phyloP scores from a whole-genome alignment of 768 basidiomycete genomes.

The Kwoniella botswanensis region DNA sequence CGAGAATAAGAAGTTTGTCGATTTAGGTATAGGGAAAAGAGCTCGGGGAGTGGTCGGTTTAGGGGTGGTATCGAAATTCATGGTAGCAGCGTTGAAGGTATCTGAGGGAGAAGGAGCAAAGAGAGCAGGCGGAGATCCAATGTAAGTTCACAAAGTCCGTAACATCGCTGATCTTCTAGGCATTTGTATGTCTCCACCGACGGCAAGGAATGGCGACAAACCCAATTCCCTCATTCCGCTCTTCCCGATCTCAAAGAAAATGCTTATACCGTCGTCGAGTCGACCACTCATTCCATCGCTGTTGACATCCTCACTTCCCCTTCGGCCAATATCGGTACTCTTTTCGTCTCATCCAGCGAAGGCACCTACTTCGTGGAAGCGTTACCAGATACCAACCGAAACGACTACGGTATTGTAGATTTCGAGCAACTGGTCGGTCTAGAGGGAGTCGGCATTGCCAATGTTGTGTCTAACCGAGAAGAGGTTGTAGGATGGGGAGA shows the following conservation, averaged over 20 bases:
- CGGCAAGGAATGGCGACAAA: constrained; percentile 81
- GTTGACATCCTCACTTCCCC: constrained; percentile 83
- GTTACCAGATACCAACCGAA: constrained; percentile 89
- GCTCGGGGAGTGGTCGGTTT: constrained; percentile 89
- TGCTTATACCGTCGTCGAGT: constrained; percentile 94
- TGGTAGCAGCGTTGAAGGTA: constrained; percentile 86
- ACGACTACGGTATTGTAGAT: constrained; percentile 85
- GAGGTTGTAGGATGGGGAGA: constrained; percentile 75
- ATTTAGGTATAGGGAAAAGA: constrained; percentile 79
- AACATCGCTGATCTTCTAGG: constrained; percentile 45
- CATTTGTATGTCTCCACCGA: constrained; percentile 82
- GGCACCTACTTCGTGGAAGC: constrained; percentile 94
- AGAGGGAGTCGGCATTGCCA: constrained; percentile 84
- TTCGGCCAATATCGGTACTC: constrained; percentile 72
- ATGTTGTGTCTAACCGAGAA: constrained; percentile 79
- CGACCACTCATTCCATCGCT: constrained; percentile 87
- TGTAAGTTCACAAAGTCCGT: constrained; percentile 28
- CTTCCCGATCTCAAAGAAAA: constrained; percentile 54
- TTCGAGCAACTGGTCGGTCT: constrained; percentile 69
- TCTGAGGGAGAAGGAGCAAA: constrained; percentile 59
- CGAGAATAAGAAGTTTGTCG: constrained; percentile 70
- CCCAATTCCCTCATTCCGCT: constrained; percentile 80
- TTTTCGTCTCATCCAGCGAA: constrained; percentile 95
- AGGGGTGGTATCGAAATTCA: constrained; percentile 89
- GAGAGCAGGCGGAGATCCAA: constrained; percentile 48